These are phyloP conservation scores for Blepharisma undulans DNA, from an alignment of 169 alveolate species.

Conservation along the genomic window DNA sequence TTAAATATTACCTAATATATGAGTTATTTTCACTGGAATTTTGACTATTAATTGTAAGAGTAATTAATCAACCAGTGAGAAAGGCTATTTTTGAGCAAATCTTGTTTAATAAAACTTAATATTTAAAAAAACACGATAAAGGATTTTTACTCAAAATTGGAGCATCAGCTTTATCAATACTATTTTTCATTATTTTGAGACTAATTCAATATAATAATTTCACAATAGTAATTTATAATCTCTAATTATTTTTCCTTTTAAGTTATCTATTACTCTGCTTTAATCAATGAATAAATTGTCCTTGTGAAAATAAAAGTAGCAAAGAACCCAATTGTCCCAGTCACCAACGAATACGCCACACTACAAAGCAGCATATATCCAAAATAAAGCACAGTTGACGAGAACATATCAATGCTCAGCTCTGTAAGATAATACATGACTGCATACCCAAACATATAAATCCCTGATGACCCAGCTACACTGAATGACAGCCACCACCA, in stretches of 20 bases:
- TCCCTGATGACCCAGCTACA: slow-evolving; percentile 77
- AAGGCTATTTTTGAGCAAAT: too few species aligned
- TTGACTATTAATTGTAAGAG: not conserved
- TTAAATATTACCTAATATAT: not conserved
- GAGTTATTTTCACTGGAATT: not conserved
- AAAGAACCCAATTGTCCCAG: slow-evolving; percentile 81
- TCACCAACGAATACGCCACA: slow-evolving; percentile 72
- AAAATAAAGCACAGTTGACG: slow-evolving; percentile 77
- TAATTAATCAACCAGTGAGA: too few species aligned
- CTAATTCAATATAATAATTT: too few species aligned
- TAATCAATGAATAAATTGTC: slow-evolving; percentile 76
- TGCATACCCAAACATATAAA: slow-evolving; percentile 75
- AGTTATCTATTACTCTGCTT: slow-evolving; percentile 59
- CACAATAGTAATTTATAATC: too few species aligned
- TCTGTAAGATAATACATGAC: slow-evolving; percentile 65
- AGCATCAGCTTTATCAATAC: not conserved
- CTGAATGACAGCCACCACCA: slow-evolving; percentile 88
- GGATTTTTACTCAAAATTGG: not conserved
- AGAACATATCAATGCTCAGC: slow-evolving; percentile 64
- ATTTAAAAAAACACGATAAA: not conserved
- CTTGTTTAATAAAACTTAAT: not conserved
- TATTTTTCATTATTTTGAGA: too few species aligned
- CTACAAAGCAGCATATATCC: slow-evolving; percentile 79
- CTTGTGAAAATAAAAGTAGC: slow-evolving; percentile 78
- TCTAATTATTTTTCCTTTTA: not conserved